A percentile compares a stretch with the other conserved stretches of the same genome.
These are phyloP conservation scores for Fusarium setosum DNA, from an alignment of 2,329 filamentous ascomycete species.

Conservation along the genomic window DNA sequence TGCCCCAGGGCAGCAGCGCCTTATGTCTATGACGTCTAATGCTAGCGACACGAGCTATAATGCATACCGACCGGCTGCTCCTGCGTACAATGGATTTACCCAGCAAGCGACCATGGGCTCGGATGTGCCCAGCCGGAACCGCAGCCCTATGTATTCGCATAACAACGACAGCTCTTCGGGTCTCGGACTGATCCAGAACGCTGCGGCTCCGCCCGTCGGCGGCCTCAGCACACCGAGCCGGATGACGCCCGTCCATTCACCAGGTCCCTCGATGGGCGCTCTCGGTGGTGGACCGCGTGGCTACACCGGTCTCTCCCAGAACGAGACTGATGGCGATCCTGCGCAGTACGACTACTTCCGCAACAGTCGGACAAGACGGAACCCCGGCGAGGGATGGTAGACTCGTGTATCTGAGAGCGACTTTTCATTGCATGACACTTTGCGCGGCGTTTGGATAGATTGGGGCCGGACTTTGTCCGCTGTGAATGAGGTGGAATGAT, in stretches of 20 bases:
- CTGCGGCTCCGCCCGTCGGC: constrained; percentile 61
- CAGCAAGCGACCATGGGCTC: constrained; percentile 37
- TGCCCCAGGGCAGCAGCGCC: constrained; percentile 43
- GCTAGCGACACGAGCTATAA: constrained; percentile 46
- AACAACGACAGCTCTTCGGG: constrained; percentile 65
- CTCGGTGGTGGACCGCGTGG: constrained; percentile 68
- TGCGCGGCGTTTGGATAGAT: constrained; percentile 47
- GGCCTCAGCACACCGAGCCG: constrained; percentile 40
- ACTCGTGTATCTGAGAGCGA: constrained; percentile 2
- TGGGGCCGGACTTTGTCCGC: constrained; percentile 26
- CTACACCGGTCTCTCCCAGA: constrained; percentile 69
- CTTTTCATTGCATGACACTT: constrained; percentile 31
- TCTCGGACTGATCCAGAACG: constrained; percentile 64
- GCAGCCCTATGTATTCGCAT: constrained; percentile 62
- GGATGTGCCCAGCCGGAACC: constrained; percentile 47
- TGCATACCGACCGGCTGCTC: constrained; percentile 37
- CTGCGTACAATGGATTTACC: constrained; percentile 33
- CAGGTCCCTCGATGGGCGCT: constrained; percentile 60
- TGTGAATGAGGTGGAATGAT: constrained; percentile 31
- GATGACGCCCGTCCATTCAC: constrained; percentile 40
- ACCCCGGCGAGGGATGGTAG: constrained; percentile 56
- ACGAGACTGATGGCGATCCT: constrained; percentile 58
- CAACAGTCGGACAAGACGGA: constrained; percentile 41
- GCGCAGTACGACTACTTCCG: constrained; percentile 69
- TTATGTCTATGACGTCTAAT: constrained; percentile 40